These are phyloP conservation scores for Brettanomyces sp. DNA, from an alignment of 805 yeast species.

Conservation along the genomic window DNA sequence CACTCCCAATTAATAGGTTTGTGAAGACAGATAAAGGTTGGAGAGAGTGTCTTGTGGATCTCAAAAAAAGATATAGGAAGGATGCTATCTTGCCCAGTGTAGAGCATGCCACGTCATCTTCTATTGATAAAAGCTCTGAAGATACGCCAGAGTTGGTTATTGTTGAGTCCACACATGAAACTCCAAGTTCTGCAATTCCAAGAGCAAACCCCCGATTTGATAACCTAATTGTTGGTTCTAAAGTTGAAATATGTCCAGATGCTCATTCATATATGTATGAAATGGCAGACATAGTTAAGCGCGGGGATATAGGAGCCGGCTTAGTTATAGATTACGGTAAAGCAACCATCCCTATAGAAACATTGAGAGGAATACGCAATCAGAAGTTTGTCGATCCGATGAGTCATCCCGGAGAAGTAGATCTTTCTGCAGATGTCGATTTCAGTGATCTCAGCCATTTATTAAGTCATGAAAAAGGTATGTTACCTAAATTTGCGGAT, in stretches of 20 bases:
- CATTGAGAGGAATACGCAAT: slow-evolving; percentile 63
- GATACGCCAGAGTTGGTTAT: slow-evolving; percentile 37
- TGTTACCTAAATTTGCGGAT: slow-evolving; percentile 25
- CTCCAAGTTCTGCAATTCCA: slow-evolving; percentile 56
- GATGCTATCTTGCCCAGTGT: slow-evolving; percentile 14
- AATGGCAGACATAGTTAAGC: slow-evolving; percentile 31
- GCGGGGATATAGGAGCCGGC: slow-evolving; percentile 47
- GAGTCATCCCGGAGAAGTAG: slow-evolving; percentile 68
- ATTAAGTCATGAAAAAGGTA: slow-evolving; percentile 14
- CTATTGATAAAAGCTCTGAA: slow-evolving; percentile 3
- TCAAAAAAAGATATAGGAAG: slow-evolving; percentile 13
- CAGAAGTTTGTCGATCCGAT: slow-evolving; percentile 74
- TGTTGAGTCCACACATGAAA: slow-evolving; percentile 46
- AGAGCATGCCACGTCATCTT: slow-evolving; percentile 6
- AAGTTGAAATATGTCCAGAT: slow-evolving; percentile 70
- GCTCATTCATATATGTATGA: slow-evolving; percentile 49
- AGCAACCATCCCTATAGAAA: slow-evolving; percentile 53
- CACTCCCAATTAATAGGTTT: slow-evolving; percentile 69
- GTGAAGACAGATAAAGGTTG: slow-evolving; percentile 57
- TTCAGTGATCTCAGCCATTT: slow-evolving; percentile 47
- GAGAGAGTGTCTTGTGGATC: slow-evolving; percentile 71
- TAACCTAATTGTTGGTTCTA: slow-evolving; percentile 43
- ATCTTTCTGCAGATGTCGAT: slow-evolving; percentile 78
- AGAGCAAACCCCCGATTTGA: slow-evolving; percentile 39
- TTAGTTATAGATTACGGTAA: slow-evolving; percentile 76